Percentiles rank a stretch among this genome's conserved stretches.
These are phyloP conservation scores for Lentinula lateritia DNA, from an alignment of 768 basidiomycete genomes.

Conservation along the genomic window DNA sequence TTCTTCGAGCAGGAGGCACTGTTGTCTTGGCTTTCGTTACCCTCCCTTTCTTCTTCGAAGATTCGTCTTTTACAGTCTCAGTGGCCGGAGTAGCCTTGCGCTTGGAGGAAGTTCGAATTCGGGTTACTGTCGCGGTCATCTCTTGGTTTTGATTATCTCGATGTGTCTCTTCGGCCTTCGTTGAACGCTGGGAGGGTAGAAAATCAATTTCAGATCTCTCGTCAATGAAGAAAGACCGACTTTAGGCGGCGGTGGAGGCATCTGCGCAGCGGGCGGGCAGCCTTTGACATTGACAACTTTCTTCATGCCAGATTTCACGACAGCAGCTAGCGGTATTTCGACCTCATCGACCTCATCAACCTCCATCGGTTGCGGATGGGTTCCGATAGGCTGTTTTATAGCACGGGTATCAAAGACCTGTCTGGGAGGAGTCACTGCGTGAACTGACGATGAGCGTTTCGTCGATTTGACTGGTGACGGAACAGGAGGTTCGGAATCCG, in stretches of 20 bases:
- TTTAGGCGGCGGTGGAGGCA: not conserved
- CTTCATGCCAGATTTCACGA: not conserved
- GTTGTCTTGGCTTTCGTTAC: not conserved
- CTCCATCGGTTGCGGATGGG: not conserved
- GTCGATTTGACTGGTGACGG: not conserved
- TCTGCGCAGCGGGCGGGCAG: not conserved
- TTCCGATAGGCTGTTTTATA: not conserved
- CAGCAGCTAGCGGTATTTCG: not conserved
- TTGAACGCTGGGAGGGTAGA: not conserved
- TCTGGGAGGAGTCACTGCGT: not conserved
- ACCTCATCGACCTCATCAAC: slow-evolving; percentile 1
- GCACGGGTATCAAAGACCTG: not conserved
- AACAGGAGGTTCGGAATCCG: slow-evolving; percentile 5
- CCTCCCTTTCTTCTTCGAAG: not conserved
- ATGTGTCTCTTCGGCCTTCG: not conserved
- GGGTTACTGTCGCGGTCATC: not conserved
- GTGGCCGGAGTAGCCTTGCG: too few relatives aligned
- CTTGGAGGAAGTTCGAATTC: not conserved
- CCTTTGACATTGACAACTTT: not conserved
- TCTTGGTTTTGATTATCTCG: not conserved
- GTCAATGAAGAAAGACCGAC: not conserved
- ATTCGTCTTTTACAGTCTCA: not conserved
- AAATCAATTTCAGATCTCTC: not conserved
- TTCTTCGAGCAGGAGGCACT: not conserved
- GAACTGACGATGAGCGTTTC: not conserved